Base-by-base conservation (phyloP, 768 basidiomycete genomes). In the Inosperma sp. region DNA sequence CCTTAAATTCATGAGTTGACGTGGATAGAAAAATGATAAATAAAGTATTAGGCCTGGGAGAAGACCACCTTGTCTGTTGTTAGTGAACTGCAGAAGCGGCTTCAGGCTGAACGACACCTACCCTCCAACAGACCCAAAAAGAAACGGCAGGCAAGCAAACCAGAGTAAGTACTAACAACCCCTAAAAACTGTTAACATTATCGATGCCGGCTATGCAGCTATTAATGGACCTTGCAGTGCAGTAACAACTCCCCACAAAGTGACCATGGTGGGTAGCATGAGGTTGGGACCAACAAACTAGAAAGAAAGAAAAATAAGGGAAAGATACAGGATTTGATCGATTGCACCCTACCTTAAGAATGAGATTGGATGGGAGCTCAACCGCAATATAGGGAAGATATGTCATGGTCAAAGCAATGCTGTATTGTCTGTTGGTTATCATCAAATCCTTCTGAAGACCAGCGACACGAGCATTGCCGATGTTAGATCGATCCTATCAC, bases 211-310 rank as follows among this genome's bases (percentile, higher is more conserved):
- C 81, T 61, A 49, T 19, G 26, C n/a, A n/a, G n/a, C n/a, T n/a
- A n/a, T n/a, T n/a, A n/a, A n/a, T n/a, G n/a, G 13, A 75, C 81
- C 83, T 73, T 86, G 84, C 39, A 80, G 67, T 7, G 80, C 72
- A 6, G 77, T 74, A 8, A 81, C 75, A n/a, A 84, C 39, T 13
- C 85, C 85, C 85, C 86, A 88, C 1, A 79, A 57, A 0, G 77
- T 74, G 41, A 85, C 64, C 75, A 85, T 79, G 2, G 76, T 63
- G 0, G 86, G 85, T 40, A 79, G 56, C 60, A 84, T 72, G 42
- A 78, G 65, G 48, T 79, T 72, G 12, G 82, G 75, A 2, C 84
- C 80, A 3, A 82, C 78, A 42, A 75, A 57, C 68, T 73, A 7
- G 21, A 19, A 14, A 22, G 12, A 40, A 48, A 9, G 2, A 5